phyloP scores from a whole-genome alignment of 208 protist species.

The Trypanosoma platydactyli region DNA sequence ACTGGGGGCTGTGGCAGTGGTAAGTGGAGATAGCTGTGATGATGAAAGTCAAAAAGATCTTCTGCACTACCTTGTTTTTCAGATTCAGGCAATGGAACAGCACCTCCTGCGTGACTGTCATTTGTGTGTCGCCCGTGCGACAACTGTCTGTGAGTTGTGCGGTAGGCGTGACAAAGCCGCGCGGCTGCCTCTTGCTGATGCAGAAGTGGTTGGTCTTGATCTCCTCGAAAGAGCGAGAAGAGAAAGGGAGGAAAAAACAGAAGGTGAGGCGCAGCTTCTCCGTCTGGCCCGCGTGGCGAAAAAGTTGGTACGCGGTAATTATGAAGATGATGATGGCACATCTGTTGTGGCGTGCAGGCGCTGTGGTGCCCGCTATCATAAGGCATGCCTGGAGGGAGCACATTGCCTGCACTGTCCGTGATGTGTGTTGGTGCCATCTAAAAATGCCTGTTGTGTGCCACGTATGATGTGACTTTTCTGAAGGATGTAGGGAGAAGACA shows the following conservation, averaged over 20 bases:
- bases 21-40: background rate
- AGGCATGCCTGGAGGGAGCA: background rate
- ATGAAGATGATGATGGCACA: background rate
- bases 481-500: too few species aligned
- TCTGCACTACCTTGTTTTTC: constrained; percentile 3
- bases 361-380: constrained; percentile 14
- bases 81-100: constrained; percentile 15
- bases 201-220: constrained; percentile 4
- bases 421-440: background rate
- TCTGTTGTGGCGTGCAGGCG: background rate
- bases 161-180: background rate
- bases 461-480: too few species aligned
- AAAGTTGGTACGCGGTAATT: constrained; percentile 4
- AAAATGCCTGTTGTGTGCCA: too few species aligned
- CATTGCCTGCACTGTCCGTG: constrained; percentile 12
- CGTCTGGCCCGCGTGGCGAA: constrained; percentile 7
- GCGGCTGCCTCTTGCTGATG: constrained; percentile 7
- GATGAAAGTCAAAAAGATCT: constrained; percentile 4
- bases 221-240: background rate
- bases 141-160: constrained; percentile 20
- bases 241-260: background rate
- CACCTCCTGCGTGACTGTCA: constrained; percentile 13
- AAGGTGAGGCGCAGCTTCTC: background rate
- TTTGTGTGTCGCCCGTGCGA: constrained; percentile 6
- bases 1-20: background rate